Percentiles rank a stretch among this genome's conserved stretches.
These are phyloP conservation scores for Voacanga thouarsii DNA, from an alignment of 257 asterid species.

Conservation along the genomic window DNA sequence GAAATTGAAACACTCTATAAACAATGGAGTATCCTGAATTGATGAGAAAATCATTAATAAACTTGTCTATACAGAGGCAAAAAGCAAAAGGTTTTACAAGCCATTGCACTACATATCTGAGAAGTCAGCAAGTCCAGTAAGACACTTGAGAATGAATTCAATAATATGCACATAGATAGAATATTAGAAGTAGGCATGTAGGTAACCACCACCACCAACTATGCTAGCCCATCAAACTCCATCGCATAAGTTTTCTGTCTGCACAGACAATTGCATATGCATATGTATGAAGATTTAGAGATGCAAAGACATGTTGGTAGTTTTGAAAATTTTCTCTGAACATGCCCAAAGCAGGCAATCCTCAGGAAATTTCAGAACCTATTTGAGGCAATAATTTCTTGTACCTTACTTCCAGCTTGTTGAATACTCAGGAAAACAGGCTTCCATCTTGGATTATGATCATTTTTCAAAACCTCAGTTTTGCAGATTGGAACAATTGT, in stretches of 20 bases:
- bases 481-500: constrained; percentile 76
- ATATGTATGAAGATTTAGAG: neutral
- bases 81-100: constrained; percentile 4
- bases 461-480: constrained; percentile 91
- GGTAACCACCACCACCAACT: neutral
- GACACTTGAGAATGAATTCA: neutral
- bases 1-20: constrained; percentile 87
- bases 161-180: neutral
- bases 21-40: constrained; percentile 94
- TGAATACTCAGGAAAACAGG: constrained; percentile 68
- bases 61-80: neutral
- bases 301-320: neutral
- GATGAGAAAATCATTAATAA: constrained; percentile 22
- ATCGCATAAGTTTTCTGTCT: neutral
- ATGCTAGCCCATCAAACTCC: neutral
- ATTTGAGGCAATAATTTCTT: neutral
- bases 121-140: neutral
- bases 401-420: constrained; percentile 98
- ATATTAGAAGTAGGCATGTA: neutral
- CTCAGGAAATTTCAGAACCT: neutral
- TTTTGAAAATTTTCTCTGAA: neutral
- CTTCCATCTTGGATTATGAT: constrained; percentile 82
- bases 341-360: neutral
- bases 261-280: neutral
- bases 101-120: constrained; percentile 3